A percentile compares a stretch with the other conserved stretches of the same genome.
These are phyloP conservation scores for Silybum marianum DNA, from an alignment of 129 eudicot species.

Conservation along the genomic window DNA sequence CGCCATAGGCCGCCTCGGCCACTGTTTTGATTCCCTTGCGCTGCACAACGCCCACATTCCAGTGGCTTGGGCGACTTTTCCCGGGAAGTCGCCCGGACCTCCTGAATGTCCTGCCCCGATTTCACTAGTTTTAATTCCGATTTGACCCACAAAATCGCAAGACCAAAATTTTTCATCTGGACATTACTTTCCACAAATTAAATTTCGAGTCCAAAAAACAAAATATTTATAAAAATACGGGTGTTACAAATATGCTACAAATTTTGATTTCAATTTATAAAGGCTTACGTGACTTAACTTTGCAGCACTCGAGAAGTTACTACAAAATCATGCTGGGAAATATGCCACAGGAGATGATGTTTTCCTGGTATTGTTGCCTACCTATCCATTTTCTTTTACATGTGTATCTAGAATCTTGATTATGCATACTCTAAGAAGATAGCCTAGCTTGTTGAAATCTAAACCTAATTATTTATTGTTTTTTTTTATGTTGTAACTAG, in stretches of 20 bases:
- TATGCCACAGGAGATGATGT: conserved; percentile 81
- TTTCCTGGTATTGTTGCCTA: conserved; percentile 45
- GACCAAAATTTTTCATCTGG: too few species aligned
- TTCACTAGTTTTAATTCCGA: too few species aligned
- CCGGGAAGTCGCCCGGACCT: too few species aligned
- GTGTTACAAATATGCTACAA: not conserved
- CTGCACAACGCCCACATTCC: too few species aligned
- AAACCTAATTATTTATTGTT: not conserved
- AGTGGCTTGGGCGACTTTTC: too few species aligned
- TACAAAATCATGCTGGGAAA: conserved; percentile 54
- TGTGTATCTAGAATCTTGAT: not conserved
- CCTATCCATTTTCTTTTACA: not conserved
- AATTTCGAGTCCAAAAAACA: too few species aligned
- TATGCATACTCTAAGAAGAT: not conserved
- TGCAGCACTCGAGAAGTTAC: conserved; percentile 72
- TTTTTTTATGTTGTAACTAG: not conserved
- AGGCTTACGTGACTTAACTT: not conserved
- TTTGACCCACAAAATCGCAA: too few species aligned
- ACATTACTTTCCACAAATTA: too few species aligned
- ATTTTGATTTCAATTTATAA: conserved; percentile 3
- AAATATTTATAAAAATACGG: too few species aligned
- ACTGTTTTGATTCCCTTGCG: too few species aligned
- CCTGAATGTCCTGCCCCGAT: too few species aligned
- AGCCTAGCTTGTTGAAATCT: not conserved
- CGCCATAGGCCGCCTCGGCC: too few species aligned